Conservation (phyloP, 305 asterid species). For the Fraxinus greggii region DNA sequence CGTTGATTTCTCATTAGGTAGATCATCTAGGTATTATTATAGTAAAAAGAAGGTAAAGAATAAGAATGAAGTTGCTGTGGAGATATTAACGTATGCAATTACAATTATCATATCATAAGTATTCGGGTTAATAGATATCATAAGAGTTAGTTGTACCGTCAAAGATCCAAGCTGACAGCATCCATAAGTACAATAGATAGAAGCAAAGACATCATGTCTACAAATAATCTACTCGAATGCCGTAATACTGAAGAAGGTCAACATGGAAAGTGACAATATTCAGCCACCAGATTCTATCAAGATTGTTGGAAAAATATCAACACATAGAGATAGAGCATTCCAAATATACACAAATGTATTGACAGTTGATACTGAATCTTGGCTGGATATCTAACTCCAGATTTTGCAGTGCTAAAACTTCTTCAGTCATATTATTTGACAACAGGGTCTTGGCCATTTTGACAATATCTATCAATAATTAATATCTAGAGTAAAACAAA, state of each 20-base stretch:
- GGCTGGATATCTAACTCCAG: background rate
- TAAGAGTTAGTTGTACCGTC: background rate
- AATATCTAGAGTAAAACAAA: background rate
- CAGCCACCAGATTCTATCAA: conserved; percentile 4
- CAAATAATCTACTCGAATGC: background rate
- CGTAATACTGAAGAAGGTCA: background rate
- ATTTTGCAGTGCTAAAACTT: background rate
- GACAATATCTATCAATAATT: background rate
- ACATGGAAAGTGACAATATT: background rate
- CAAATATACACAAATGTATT: background rate
- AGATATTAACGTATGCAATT: background rate
- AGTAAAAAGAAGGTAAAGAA: background rate
- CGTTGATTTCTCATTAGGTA: background rate
- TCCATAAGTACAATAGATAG: background rate
- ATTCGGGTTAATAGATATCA: background rate
- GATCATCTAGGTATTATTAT: background rate
- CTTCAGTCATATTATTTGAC: background rate
- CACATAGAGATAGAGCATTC: background rate
- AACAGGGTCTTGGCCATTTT: background rate
- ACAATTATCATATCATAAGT: background rate
- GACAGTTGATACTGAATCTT: background rate
- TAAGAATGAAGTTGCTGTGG: background rate
- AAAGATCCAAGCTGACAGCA: background rate
- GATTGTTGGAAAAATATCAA: background rate
- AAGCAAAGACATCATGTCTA: background rate